These are phyloP conservation scores for Quillaja saponaria DNA, from an alignment of 306 rosid genomes.

Conservation along the genomic window DNA sequence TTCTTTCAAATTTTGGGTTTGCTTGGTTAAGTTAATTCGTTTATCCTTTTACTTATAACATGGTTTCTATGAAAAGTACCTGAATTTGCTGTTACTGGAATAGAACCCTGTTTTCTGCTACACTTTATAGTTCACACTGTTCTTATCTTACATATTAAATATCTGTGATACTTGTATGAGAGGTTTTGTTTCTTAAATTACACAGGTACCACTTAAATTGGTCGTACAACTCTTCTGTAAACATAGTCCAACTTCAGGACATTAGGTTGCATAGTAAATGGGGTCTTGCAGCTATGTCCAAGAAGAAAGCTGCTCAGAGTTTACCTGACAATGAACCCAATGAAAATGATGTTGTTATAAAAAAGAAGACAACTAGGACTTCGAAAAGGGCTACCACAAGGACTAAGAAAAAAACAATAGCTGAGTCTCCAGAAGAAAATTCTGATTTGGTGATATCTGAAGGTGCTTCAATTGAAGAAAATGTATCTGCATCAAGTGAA, in stretches of 20 bases:
- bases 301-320: constrained; percentile 55
- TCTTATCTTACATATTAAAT: constrained; percentile 5
- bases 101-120: constrained; percentile 5
- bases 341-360: constrained; percentile 56
- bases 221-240: constrained; percentile 39
- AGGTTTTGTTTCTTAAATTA: constrained; percentile 24
- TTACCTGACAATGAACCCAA: constrained; percentile 40
- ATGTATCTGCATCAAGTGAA: constrained; percentile 35
- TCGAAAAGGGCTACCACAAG: constrained; percentile 34
- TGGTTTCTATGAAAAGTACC: constrained; percentile 11
- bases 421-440: constrained; percentile 38
- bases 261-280: constrained; percentile 48
- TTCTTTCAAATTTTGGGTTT: too few relatives aligned
- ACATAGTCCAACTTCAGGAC: constrained; percentile 48
- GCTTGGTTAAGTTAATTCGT: background rate
- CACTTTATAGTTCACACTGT: background rate
- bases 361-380: constrained; percentile 56
- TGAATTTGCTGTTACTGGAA: background rate
- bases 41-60: background rate
- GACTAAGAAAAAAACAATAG: constrained; percentile 50
- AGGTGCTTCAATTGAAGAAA: constrained; percentile 49
- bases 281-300: constrained; percentile 58
- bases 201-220: constrained; percentile 60
- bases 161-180: constrained; percentile 28
- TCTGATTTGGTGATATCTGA: constrained; percentile 36